Base-by-base conservation (phyloP, 768 basidiomycete genomes). In the Suillus subalutaceus region DNA sequence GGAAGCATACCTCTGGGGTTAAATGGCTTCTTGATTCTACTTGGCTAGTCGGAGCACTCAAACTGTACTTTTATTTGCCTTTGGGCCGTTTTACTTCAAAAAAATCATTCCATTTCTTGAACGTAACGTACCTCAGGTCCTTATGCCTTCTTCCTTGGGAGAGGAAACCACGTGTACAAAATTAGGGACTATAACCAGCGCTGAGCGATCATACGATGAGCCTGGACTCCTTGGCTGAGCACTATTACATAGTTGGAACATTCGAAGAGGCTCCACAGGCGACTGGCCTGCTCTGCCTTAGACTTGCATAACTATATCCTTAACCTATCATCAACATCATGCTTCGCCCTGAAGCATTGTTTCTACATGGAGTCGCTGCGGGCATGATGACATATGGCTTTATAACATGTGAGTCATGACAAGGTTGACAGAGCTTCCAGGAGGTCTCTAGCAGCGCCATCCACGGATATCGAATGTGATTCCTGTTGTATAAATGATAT, bases 351-450 rank as follows among this genome's bases (percentile, higher is more conserved):
- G 23, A 40, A 41, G 68, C 72, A 20, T 66, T 78, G 15, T 46
- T 74, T 15, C 50, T 81, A 30, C 82, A 83, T 55, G 72, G 73
- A 4, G 63, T 66, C 4, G 76, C 77, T 0, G 76, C 73, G 15
- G 53, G 68, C 0, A 64, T 77, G 66, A 81, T 83, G 81, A 63
- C 74, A 3, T 81, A 78, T 67, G 82, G 80, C 0, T 82, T 73
- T 70, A 37, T 69, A n/a, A 50, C 6, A 48, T 6, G 23, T 7
- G 13, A 13, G 48, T 26, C 23, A 9, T 50, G 23, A 26, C 48
- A 50, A 7, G n/a, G n/a, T 48, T 23, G 46, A 12, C 5, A 48
- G 50, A 26, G 15, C 50, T 52, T 15, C 50, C 15, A 26, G 13
- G 15, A 26, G 23, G 6, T 26, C 10, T 23, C 46, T 23, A n/a